These are phyloP conservation scores for Pseudocercospora eumusae DNA, from an alignment of 2,329 filamentous ascomycete species.

Conservation along the genomic window DNA sequence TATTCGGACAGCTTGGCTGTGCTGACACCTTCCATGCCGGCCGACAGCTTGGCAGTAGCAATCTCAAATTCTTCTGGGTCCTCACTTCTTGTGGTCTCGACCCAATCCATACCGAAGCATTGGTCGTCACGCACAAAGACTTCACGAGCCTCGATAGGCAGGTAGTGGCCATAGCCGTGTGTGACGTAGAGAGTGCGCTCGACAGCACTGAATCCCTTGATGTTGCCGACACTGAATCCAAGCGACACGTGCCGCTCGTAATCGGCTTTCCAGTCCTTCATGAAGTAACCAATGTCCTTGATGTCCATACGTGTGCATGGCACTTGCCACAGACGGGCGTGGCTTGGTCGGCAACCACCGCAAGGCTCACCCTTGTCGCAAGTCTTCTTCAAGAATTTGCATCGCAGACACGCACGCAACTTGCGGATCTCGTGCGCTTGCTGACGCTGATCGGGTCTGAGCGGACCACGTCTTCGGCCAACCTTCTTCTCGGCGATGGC, in stretches of 20 bases:
- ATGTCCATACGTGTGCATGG: constrained; percentile 98
- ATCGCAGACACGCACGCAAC: constrained; percentile 86
- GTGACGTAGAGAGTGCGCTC: constrained; percentile 83
- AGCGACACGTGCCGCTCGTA: constrained; percentile 87
- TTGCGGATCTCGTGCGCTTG: constrained; percentile 97
- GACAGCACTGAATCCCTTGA: constrained; percentile 74
- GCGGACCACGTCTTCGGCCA: constrained; percentile 82
- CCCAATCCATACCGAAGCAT: constrained; percentile 92
- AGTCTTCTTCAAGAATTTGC: constrained; percentile 99
- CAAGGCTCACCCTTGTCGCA: constrained; percentile 98
- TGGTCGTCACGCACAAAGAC: constrained; percentile 89
- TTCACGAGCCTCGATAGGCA: constrained; percentile 90
- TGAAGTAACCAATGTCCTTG: constrained; percentile 97
- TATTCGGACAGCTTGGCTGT: constrained; percentile 82
- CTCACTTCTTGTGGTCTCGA: constrained; percentile 72
- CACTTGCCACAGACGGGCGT: constrained; percentile 94
- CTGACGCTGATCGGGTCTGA: constrained; percentile 90
- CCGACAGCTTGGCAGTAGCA: constrained; percentile 83
- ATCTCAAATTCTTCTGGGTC: constrained; percentile 76
- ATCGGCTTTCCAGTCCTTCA: constrained; percentile 99
- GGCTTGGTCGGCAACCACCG: constrained; percentile 90
- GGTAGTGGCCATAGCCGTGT: constrained; percentile 89
- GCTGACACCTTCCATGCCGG: constrained; percentile 84
- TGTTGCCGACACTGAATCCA: constrained; percentile 89
- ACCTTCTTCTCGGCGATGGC: constrained; percentile 82